A percentile compares a stretch with the other conserved stretches of the same genome.
These are phyloP conservation scores for Dioscorea dumetorum DNA, from an alignment of 106 monocot species.

Conservation along the genomic window DNA sequence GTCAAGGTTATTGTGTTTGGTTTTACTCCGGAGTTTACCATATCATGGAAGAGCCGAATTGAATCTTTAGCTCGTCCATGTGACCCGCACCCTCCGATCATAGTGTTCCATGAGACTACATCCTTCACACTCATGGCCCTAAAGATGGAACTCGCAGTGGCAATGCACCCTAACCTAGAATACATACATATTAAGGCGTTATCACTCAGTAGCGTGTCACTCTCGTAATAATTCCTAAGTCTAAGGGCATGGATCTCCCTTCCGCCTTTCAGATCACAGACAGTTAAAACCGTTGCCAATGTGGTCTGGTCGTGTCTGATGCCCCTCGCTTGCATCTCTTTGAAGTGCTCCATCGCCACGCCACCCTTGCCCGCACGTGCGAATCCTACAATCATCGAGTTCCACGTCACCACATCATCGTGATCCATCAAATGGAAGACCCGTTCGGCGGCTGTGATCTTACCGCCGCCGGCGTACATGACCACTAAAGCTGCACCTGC, in stretches of 20 bases:
- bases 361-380: constrained; percentile 6
- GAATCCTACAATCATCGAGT: constrained; percentile 24
- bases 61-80: constrained; percentile 25
- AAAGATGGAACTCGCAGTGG: constrained; percentile 24
- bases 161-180: constrained; percentile 22
- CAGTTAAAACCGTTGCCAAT: constrained; percentile 17
- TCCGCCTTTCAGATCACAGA: constrained; percentile 20
- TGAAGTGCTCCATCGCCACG: constrained; percentile 20
- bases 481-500: constrained; percentile 38
- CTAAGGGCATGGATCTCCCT: constrained; percentile 30
- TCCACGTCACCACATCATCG: constrained; percentile 39
- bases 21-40: constrained; percentile 3
- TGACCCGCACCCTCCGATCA: constrained; percentile 31
- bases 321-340: constrained; percentile 23
- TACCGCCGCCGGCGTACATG: constrained; percentile 18
- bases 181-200: constrained; percentile 50
- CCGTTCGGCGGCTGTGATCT: constrained; percentile 3
- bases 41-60: constrained; percentile 12
- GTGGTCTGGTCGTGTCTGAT: constrained; percentile 20
- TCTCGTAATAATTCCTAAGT: neutral
- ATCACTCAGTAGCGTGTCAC: neutral
- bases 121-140: constrained; percentile 8
- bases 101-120: constrained; percentile 38
- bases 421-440: constrained; percentile 25
- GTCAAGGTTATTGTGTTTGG: constrained; percentile 28